Evolutionary conservation across 179 eudicot genomes (phyloP), one percentile per base, ranked within the genome.

Genomic region (Dionaea muscipula): DNA sequence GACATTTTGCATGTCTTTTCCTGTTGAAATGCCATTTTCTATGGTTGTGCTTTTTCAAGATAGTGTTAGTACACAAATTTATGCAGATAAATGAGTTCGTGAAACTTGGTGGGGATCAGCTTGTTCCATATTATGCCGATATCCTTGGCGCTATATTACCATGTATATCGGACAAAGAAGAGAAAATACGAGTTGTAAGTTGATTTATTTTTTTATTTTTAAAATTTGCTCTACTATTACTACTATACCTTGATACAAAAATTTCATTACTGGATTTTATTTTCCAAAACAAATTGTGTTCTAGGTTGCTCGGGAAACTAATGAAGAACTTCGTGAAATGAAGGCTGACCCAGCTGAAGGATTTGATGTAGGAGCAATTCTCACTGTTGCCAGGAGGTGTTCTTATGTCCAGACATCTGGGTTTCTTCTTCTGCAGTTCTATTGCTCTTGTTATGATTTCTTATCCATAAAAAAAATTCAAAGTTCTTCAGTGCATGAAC

Each of bases 251-350:
- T 41, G 21, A 18, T 51, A 1, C 22, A 33, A 55, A 46, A 31
- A n/a, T n/a, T 21, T 13, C 54, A 20, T 11, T 46, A 25, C 35
- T 33, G 17, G 11, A 17, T 3, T 46, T 47, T 44, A 0, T 59
- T 7, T 50, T 37, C 23, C 35, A 16, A 31, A 31, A 6, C 8
- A 8, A 7, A 14, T 39, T 43, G 46, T 60, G 13, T 55, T 51
- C 26, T 71, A 93, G 99, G 96, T 88, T 68, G 95, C 96, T 61
- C 80, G 84, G 56, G 99, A 93, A 69, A 88, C 99, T 51, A 93
- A 93, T 76, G 96, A 81, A 72, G 95, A 88, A 62, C 99, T 93
- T 66, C 83, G 78, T 26, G 75, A 76, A 28, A 78, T 93, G 60
- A 62, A 79, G 50, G 82, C 87, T 46, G 83, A 71, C 66, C 85